Evolutionary conservation across 1,284 basidiomycete species (phyloP), one percentile per base, ranked within the genome.

Genomic region (Gomphus sp.): DNA sequence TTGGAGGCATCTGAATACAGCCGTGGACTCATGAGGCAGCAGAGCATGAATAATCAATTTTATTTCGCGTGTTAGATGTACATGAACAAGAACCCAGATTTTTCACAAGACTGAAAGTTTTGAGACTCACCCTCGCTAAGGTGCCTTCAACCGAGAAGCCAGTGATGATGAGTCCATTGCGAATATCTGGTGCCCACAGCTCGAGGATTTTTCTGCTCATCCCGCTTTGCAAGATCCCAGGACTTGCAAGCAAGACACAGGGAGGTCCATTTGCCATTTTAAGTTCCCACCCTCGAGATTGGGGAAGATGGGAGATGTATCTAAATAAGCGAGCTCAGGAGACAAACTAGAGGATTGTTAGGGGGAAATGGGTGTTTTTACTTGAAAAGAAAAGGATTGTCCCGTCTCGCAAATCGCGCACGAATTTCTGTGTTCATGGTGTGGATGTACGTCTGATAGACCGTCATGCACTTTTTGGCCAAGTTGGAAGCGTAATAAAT

Each of bases 101-200:
- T 69, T 67, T 62, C n/a, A n/a, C 63, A 61, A 64, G 60, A 63
- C 57, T 33, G 54, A n/a, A 55, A 14, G 36, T 28, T 31, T 52
- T 18, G 59, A 44, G 33, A 69, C 91, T 89, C 82, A 96, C 93
- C 82, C 92, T 82, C 63, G 96, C 97, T 80, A 93, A 82, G 22
- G 96, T 98, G 39, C 97, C 97, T 75, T 98, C 96, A 55, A 98
- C 84, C 14, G 94, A 97, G 71, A 99, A 99, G 31, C 97, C 96
- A 45, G 94, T 98, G 58, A 99, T 84, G 68, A 99, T 91, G 52
- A 98, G 78, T 31, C 95, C 96, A 67, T 99, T 99, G 66, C 94
- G 87, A 55, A 92, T 83, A 72, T 99, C 97, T 4, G 94, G 91
- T 33, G 95, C 94, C 96, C 95, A 98, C 34, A 93, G 80, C 72